These are phyloP conservation scores for Magnolia officinalis DNA, from an alignment of 164 flowering plant species.

Conservation along the genomic window DNA sequence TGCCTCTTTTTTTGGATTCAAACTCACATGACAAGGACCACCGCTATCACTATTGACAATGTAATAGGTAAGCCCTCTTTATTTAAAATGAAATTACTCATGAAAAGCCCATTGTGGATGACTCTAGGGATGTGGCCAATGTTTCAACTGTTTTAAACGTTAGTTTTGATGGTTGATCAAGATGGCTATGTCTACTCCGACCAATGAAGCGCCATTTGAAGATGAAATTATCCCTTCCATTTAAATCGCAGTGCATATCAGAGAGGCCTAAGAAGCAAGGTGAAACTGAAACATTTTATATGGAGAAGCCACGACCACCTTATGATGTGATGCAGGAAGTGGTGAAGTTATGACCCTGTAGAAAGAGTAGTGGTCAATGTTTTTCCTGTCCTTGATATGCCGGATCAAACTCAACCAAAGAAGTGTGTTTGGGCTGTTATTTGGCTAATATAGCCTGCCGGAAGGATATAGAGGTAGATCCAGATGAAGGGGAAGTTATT, in stretches of 20 bases:
- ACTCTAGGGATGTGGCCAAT: background rate
- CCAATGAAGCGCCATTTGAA: background rate
- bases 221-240: background rate
- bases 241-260: background rate
- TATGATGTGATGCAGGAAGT: background rate
- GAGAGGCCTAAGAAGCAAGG: background rate
- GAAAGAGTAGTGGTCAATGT: background rate
- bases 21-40: background rate
- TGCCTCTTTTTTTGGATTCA: background rate
- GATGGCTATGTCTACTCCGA: background rate
- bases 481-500: background rate
- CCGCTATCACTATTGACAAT: background rate
- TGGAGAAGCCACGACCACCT: background rate
- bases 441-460: background rate
- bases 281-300: background rate
- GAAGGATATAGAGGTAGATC: background rate
- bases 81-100: background rate
- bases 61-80: background rate
- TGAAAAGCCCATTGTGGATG: background rate
- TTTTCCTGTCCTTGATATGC: background rate
- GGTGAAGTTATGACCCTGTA: background rate
- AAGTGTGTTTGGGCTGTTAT: background rate
- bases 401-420: background rate
- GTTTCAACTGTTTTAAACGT: no score
- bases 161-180: no score